Conservation (phyloP, 2,329 filamentous ascomycete genomes). For the Xylariaceae sp. region DNA sequence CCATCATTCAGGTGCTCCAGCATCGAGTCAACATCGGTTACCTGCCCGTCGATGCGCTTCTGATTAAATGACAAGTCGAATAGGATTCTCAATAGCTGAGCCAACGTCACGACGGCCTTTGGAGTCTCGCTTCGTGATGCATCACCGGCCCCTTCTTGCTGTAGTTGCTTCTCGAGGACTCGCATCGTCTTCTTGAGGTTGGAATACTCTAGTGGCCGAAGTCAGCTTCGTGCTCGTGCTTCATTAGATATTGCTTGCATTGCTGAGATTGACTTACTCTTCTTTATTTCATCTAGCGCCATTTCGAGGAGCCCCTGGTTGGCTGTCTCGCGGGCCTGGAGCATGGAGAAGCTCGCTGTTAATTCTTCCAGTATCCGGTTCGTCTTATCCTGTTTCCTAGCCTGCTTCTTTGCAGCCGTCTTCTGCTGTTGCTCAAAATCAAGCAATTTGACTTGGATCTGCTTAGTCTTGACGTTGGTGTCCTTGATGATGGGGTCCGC, state of each 20-base stretch:
- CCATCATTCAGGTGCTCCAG: conserved; percentile 1
- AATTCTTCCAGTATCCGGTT: background rate
- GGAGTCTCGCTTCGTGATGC: background rate
- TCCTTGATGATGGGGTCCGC: background rate
- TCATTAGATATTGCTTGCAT: background rate
- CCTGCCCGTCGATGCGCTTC: background rate
- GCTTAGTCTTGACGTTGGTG: background rate
- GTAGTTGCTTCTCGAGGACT: background rate
- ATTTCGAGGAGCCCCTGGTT: background rate
- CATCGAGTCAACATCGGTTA: background rate
- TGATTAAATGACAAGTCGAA: background rate
- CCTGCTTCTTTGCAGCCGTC: background rate
- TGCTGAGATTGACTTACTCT: background rate
- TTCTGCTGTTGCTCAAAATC: background rate
- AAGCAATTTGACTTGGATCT: background rate
- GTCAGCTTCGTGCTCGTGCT: background rate
- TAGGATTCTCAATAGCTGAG: background rate
- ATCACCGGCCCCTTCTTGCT: background rate
- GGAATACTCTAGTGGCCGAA: background rate
- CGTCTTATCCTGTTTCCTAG: background rate
- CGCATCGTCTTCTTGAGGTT: background rate
- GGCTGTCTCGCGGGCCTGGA: background rate
- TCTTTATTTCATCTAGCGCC: background rate
- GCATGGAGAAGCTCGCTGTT: background rate
- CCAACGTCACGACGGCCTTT: background rate